Base-by-base conservation (phyloP, 441 rosid genomes). In the Caryocar brasiliense region DNA sequence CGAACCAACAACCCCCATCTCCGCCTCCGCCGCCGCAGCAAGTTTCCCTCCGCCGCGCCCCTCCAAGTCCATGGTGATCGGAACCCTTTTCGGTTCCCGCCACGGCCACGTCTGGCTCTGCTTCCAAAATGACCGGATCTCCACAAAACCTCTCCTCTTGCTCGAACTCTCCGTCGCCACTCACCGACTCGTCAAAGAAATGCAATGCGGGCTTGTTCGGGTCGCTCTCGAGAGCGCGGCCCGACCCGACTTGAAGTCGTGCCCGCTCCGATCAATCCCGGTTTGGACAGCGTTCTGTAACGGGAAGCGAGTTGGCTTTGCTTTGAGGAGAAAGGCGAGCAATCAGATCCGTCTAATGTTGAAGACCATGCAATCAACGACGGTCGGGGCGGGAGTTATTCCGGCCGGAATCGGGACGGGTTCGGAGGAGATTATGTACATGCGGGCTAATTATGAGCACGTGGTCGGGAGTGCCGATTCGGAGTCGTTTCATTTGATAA, bases 71-170 rank as follows among this genome's bases (percentile, higher is more conserved):
- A 82, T 86, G 89, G 94, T 76, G 27, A 79, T 82, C 40, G 94
- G 95, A 2, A 90, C 95, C 20, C 70, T 90, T 13, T 90, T 80
- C 66, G 94, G 95, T 11, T 67, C 58, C 34, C 86, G 86, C 36
- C 80, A 82, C n/a, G 92, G 95, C 52, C 91, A 83, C 67, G 89
- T 82, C 32, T 82, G 91, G 86, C 74, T 90, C 78, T 82, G 88
- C 51, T 46, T 86, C 71, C 94, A 84, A 34, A 76, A 72, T 51
- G 76, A 84, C 54, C 94, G 85, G 62, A 85, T 81, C 68, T 75
- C 91, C 32, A 47, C 70, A 0, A 82, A 67, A 55, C 89, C 94
- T 4, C 29, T 70, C 25, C 80, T 90, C 48, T 82, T 84, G 38
- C 83, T 90, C 49, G 87, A 86, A 61, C 80, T 90, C 55, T 73